Evolutionary conservation across 768 basidiomycete genomes (phyloP).

Genomic region (Boletus tomentosulus): DNA sequence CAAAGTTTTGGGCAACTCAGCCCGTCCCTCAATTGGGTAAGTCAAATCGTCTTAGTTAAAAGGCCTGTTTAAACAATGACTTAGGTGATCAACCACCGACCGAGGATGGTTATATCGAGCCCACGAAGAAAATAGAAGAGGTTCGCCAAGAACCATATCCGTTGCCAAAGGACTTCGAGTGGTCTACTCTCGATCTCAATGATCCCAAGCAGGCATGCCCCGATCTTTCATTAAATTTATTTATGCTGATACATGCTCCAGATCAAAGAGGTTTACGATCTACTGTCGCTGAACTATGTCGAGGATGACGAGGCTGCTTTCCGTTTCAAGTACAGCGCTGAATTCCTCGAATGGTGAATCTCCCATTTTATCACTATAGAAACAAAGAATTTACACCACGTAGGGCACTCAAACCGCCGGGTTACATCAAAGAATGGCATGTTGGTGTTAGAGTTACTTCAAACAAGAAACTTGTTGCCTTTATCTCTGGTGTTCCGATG

Average conservation of each 20-base stretch:
- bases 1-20: conserved; percentile 94
- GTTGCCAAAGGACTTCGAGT: conserved; percentile 90
- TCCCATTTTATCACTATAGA: not conserved
- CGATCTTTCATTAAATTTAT: not conserved
- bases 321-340: conserved; percentile 92
- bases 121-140: conserved; percentile 67
- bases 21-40: conserved; percentile 88
- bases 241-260: conserved; percentile 28
- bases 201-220: conserved; percentile 63
- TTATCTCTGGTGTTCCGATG: conserved; percentile 91
- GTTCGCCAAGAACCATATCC: conserved; percentile 86
- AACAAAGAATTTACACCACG: not conserved
- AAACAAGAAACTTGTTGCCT: conserved; percentile 92
- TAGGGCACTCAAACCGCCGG: conserved; percentile 94
- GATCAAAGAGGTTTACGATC: conserved; percentile 88
- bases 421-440: conserved; percentile 93
- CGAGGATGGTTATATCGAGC: conserved; percentile 88
- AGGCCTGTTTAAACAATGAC: not conserved
- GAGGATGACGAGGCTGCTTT: conserved; percentile 96
- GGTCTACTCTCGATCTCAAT: conserved; percentile 77
- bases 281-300: conserved; percentile 91
- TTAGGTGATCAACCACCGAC: conserved; percentile 59
- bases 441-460: conserved; percentile 88
- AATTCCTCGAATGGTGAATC: conserved; percentile 84
- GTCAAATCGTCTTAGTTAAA: conserved; percentile 1